Base-by-base conservation (phyloP, 768 basidiomycete species). In the Paxillus ammoniavirescens region DNA sequence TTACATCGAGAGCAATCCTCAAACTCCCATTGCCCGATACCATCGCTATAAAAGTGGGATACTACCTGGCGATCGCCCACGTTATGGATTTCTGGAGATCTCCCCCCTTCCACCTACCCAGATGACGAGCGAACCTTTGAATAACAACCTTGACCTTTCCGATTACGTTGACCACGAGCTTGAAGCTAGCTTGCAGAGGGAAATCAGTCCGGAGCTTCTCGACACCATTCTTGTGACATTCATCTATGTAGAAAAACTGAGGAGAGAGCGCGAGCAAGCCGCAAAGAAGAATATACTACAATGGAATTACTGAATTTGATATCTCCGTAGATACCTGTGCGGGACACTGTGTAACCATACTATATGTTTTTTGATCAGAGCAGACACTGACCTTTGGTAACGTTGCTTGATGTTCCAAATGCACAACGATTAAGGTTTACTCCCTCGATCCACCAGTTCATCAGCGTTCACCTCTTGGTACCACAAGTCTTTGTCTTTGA, bases 401-500 rank as follows among this genome's bases (percentile, higher is more conserved):
- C 13, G 15, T 31, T 8, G 12, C 43, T 31, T n/a, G 47, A 10
- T 41, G n/a, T 14, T 23, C 30, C 23, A n/a, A 33, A 15, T 31
- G 18, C 17, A n/a, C 17, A 18, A 6, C 41, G 14, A 28, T 42
- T 30, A 45, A 31, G 1, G n/a, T 36, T 45, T 55, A 40, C 35
- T 44, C 33, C 38, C 42, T 21, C 36, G 41, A 30, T 53, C 45
- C 26, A 57, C 62, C 42, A 59, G 53, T 54, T 75, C 75, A 60
- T 89, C 87, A 14, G 72, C 83, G 62, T 85, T 88, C 30, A 57
- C 71, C 54, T 77, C 67, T 49, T 81, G 69, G n/a, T 65, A 50
- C 9, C 65, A 65, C 46, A 64, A 45, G 28, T 57, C 64, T 45
- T 61, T 50, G n/a, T 13, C 37, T 35, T 50, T 10, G 50, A 91